Conservation (phyloP, 2,329 filamentous ascomycete species). For the Clarireedia hainanense region DNA sequence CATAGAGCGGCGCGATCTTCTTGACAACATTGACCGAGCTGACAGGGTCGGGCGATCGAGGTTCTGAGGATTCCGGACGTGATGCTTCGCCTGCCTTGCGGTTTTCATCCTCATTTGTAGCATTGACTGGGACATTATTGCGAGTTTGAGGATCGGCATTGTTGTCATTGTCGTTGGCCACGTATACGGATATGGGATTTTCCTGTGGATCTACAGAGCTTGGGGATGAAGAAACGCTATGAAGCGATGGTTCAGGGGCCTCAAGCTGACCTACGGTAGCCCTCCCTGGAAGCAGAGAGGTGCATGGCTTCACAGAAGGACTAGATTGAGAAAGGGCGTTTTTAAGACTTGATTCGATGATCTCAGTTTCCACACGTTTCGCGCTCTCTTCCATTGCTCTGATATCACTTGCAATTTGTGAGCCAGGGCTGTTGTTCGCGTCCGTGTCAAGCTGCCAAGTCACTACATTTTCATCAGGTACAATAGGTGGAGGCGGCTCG, state of each 20-base stretch:
- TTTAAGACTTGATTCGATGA: not conserved
- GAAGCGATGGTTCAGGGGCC: too few relatives aligned
- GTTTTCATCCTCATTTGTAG: not conserved
- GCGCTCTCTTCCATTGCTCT: not conserved
- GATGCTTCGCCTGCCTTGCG: too few relatives aligned
- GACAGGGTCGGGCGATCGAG: too few relatives aligned
- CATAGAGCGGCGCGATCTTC: not conserved
- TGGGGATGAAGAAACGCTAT: too few relatives aligned
- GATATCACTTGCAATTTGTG: constrained; percentile 11
- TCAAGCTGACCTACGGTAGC: not conserved
- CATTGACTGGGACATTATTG: not conserved
- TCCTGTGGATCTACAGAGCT: too few relatives aligned
- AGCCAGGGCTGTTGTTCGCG: not conserved
- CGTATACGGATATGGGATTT: too few relatives aligned
- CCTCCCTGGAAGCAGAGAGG: not conserved
- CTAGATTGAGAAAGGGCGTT: not conserved
- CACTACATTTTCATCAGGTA: constrained; percentile 1
- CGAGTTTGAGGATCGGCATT: too few relatives aligned
- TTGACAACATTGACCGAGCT: not conserved
- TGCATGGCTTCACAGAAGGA: not conserved
- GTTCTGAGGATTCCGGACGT: not conserved
- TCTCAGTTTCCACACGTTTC: too few relatives aligned
- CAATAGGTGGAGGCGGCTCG: constrained; percentile 8
- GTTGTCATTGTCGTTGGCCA: too few relatives aligned
- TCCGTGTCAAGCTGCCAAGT: too few relatives aligned